These are phyloP conservation scores for Saccharomycopsis sp. DNA, from an alignment of 805 yeast genomes.

Conservation along the genomic window DNA sequence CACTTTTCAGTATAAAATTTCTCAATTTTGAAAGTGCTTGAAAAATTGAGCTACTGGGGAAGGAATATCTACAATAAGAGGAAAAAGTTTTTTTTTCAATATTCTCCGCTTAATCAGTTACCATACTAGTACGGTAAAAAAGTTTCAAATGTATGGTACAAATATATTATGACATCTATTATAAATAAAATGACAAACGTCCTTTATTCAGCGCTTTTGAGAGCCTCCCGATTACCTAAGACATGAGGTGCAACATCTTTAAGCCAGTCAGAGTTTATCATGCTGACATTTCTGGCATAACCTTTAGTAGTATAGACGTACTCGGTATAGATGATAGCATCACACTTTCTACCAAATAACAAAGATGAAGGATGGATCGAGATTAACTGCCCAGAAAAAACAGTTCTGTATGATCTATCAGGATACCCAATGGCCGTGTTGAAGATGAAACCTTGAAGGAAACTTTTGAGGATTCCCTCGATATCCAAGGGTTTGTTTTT, in stretches of 20 bases:
- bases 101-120: too few species aligned
- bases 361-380: slow-evolving; percentile 88
- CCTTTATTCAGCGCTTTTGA: neutral
- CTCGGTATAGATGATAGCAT: slow-evolving; percentile 91
- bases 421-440: slow-evolving; percentile 94
- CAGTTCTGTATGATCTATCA: slow-evolving; percentile 85
- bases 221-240: slow-evolving; percentile 34
- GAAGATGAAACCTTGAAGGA: slow-evolving; percentile 73
- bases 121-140: too few species aligned
- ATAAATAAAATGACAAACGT: too few species aligned
- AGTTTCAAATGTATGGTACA: neutral
- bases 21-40: neutral
- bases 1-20: too few species aligned
- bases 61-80: too few species aligned
- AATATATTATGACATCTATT: too few species aligned
- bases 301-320: slow-evolving; percentile 91
- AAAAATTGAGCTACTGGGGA: neutral
- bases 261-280: slow-evolving; percentile 76
- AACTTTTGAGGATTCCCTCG: slow-evolving; percentile 62
- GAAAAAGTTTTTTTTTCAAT: neutral
- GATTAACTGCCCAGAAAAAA: slow-evolving; percentile 74
- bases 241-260: slow-evolving; percentile 72
- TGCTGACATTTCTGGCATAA: slow-evolving; percentile 84
- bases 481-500: slow-evolving; percentile 38
- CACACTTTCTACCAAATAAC: slow-evolving; percentile 72